These are phyloP conservation scores for Silene conica DNA, from an alignment of 148 eudicot species.

Conservation along the genomic window DNA sequence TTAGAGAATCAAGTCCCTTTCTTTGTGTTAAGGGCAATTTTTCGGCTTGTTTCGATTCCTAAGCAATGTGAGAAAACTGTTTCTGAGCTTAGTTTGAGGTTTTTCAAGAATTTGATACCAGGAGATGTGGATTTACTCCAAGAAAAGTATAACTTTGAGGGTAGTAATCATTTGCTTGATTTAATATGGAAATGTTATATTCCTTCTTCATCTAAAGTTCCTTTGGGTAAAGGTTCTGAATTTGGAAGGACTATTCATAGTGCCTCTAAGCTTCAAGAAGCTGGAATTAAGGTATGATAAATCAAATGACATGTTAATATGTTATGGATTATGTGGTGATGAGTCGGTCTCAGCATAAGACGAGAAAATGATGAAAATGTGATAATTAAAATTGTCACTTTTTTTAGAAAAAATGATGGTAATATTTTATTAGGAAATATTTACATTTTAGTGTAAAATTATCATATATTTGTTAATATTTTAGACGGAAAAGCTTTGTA, in stretches of 20 bases:
- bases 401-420: too few species aligned
- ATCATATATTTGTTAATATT: too few species aligned
- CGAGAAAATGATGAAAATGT: too few species aligned
- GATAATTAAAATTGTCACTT: too few species aligned
- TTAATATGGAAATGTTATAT: conserved; percentile 41
- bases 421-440: too few species aligned
- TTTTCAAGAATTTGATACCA: conserved; percentile 40
- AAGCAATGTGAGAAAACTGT: conserved; percentile 27
- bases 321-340: too few species aligned
- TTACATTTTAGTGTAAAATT: too few species aligned
- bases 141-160: conserved; percentile 33
- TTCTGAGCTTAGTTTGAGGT: conserved; percentile 37
- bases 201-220: conserved; percentile 29
- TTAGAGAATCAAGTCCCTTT: conserved; percentile 65
- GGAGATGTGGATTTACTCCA: conserved; percentile 21
- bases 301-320: too few species aligned
- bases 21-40: conserved; percentile 37
- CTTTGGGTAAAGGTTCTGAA: conserved; percentile 1
- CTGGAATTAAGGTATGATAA: conserved; percentile 26
- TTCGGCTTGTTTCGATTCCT: conserved; percentile 35
- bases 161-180: conserved; percentile 49
- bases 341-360: too few species aligned
- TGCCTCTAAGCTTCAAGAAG: conserved; percentile 24
- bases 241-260: conserved; percentile 16
- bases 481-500: too few species aligned